Evolutionary conservation across 2,329 filamentous ascomycete species (phyloP), one percentile per base, ranked within the genome.

Genomic region (Acarospora socialis): DNA sequence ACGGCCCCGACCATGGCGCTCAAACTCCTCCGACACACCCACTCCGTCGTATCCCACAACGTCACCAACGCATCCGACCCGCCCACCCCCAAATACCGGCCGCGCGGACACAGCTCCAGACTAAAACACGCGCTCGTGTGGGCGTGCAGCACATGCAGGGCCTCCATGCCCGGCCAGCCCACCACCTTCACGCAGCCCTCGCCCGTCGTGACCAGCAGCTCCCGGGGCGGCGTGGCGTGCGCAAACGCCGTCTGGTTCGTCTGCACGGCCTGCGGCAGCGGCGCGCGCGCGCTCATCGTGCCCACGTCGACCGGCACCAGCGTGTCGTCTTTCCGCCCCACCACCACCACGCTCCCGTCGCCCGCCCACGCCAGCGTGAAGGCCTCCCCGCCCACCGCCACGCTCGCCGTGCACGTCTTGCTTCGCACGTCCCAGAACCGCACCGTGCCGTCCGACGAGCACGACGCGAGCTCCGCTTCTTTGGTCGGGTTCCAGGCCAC

Each of bases 11-110:
- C 57, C 23, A 55, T 56, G 22, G 50, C 46, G 26, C 56, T 62
- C 6, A 65, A 45, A 1, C 61, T 65, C 22, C 61, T 57, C 16
- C 53, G 55, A 38, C 61, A 65, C 31, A 63, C 56, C 61, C 61
- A 65, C 42, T 65, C 61, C 3, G 53, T 60, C 4, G 61, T 65
- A 45, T 65, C 61, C 60, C 61, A 65, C 18, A 65, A 55, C 8
- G 60, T 61, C 28, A 65, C 61, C 19, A 65, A 50, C 7, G 61
- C 59, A 44, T 65, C 61, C 31, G 56, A 59, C 19, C 60, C 61
- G 21, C 61, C 61, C 14, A 63, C 48, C 13, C 61, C 61, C 15
- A 65, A 51, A 41, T 65, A 64, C 35, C 60, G 60, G 28, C 58
- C 59, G 16, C 54, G 61, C 2, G 61, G 61, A 8, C 57, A 56